Base-by-base conservation (phyloP, 2,329 filamentous ascomycete genomes). In the Ceratocystis huliohia region DNA sequence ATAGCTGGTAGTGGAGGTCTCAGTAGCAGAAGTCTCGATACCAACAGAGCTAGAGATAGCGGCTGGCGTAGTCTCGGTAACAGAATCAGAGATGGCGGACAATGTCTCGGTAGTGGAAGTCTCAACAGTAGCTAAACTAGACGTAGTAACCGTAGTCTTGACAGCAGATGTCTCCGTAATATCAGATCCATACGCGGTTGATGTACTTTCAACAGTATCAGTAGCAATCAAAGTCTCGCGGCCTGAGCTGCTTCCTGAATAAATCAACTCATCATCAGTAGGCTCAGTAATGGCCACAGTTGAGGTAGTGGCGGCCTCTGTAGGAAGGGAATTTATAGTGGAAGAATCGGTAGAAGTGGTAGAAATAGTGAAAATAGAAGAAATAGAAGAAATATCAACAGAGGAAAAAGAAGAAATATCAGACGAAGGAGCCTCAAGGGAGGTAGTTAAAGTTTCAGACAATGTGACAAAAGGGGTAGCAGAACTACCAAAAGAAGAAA, bases 401-500 rank as follows among this genome's bases (percentile, higher is more conserved):
- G n/a, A 57, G 25, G 46, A 56, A 57, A 41, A 44, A 44, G 63
- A 57, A 44, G 48, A n/a, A 25, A n/a, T n/a, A 65, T 44, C 10
- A 44, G 20, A 41, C 15, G 22, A 57, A 57, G 50, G n/a, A 22
- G 50, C 46, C 30, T 30, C 22, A n/a, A 28, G n/a, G 6, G 53
- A 15, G 10, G 17, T 5, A 10, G 15, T 33, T 5, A 28, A 33
- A 57, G 53, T 33, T 25, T 28, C 28, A 57, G 53, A 56, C 8
- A 57, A n/a, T 15, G 63, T n/a, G 61, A 30, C 41, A 17, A 22
- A 48, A 63, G 22, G 61, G 20, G 41, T 33, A 8, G 57, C 30
- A 59, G 63, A 56, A 65, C 20, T n/a, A n/a, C 7, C 48, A 7
- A 17, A 65, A 57, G 63, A 64, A 22, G 63, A 37, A 53, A 46